phyloP scores from a whole-genome alignment of 1,139 yeast genomes.

The Kazachstania sp. region DNA sequence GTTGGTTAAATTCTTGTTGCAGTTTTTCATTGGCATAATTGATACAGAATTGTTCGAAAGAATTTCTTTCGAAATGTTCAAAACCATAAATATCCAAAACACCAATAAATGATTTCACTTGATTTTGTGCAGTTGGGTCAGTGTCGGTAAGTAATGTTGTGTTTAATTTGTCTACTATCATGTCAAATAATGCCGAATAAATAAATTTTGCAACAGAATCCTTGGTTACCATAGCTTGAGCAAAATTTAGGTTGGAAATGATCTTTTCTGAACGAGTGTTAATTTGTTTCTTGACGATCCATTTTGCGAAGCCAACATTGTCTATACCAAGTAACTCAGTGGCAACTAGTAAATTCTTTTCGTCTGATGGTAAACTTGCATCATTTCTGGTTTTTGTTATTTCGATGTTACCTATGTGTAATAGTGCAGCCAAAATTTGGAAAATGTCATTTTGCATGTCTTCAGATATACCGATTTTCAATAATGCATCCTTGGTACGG shows the following conservation, averaged over 20 bases:
- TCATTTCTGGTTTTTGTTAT: constrained; percentile 80
- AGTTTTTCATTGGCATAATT: constrained; percentile 95
- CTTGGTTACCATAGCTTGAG: constrained; percentile 84
- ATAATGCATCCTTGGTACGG: constrained; percentile 66
- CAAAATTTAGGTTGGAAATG: constrained; percentile 69
- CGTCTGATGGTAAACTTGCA: constrained; percentile 70
- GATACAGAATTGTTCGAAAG: constrained; percentile 96
- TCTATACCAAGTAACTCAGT: constrained; percentile 82
- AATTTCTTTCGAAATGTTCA: constrained; percentile 88
- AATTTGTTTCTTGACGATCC: constrained; percentile 92
- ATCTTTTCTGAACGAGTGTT: constrained; percentile 90
- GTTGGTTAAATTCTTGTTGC: constrained; percentile 96
- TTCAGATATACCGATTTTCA: constrained; percentile 63
- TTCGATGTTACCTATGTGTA: constrained; percentile 89
- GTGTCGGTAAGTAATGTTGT: constrained; percentile 48
- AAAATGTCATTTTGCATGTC: constrained; percentile 62
- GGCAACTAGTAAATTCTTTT: constrained; percentile 74
- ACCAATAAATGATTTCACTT: constrained; percentile 73
- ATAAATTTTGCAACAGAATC: constrained; percentile 95
- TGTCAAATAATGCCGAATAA: constrained; percentile 86
- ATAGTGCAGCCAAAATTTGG: constrained; percentile 74
- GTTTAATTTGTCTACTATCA: constrained; percentile 85
- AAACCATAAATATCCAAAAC: constrained; percentile 96
- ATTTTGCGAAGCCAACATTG: constrained; percentile 65
- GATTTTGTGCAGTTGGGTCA: constrained; percentile 49